phyloP scores from a whole-genome alignment of 1,139 yeast species.

The Pichia sorboxylosa region DNA sequence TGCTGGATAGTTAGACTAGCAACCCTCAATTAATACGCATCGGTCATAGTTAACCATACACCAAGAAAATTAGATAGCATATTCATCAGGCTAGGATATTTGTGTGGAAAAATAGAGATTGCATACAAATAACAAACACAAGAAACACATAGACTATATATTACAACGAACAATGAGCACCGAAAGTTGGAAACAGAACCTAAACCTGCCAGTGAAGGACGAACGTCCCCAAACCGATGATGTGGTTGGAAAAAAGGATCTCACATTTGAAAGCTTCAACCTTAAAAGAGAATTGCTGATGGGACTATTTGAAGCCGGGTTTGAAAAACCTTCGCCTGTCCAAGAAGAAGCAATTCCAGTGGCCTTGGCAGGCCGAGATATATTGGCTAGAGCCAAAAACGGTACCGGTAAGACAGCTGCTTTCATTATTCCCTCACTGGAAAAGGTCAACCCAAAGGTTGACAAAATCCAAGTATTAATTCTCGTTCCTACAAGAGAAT shows the following conservation, averaged over 20 bases:
- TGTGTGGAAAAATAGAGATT: too few species aligned
- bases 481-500: conserved; percentile 82
- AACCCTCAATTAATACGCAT: too few species aligned
- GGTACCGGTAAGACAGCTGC: conserved; percentile 99
- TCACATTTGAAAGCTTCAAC: conserved; percentile 82
- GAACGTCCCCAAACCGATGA: conserved; percentile 94
- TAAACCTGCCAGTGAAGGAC: conserved; percentile 75
- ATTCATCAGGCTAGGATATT: too few species aligned
- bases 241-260: conserved; percentile 85
- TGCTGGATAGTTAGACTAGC: too few species aligned
- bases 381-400: conserved; percentile 94
- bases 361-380: conserved; percentile 91
- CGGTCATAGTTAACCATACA: too few species aligned
- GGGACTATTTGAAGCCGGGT: conserved; percentile 99
- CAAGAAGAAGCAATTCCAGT: conserved; percentile 97
- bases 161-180: not conserved
- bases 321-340: conserved; percentile 95
- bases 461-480: conserved; percentile 76
- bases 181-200: conserved; percentile 56
- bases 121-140: too few species aligned
- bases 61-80: too few species aligned
- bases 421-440: conserved; percentile 73
- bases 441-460: conserved; percentile 67
- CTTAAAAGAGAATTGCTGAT: conserved; percentile 85
- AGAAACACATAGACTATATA: too few species aligned